Base-by-base conservation (phyloP, 805 yeast species). In the Priceomyces fermenticarens region DNA sequence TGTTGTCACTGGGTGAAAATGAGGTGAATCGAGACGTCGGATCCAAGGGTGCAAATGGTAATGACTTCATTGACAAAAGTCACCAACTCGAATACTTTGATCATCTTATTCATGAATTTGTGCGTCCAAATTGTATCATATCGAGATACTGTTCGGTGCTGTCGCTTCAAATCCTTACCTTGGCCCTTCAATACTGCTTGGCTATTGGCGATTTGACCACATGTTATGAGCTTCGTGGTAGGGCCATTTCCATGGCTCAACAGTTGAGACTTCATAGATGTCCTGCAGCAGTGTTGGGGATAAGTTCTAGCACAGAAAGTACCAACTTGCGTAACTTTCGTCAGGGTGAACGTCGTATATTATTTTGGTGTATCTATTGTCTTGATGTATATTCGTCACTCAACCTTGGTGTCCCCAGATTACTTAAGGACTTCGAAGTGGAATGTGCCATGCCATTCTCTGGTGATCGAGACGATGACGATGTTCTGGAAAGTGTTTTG, bases 401-500 rank as follows among this genome's bases (percentile, higher is more conserved):
- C 44, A 81, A 81, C 43, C 63, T 88, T 36, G 97, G 97, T 35
- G 86, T 87, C 30, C 96, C 96, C 3, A 68, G 95, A 47, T 63
- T 88, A 36, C 62, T 88, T 20, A 84, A 84, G 53, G 96, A 87
- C 55, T 79, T 78, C 52, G 95, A 87, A 57, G 80, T 88, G 38
- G 95, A 88, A 58, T 88, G 96, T 68, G 90, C 91, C 1, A 63
- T 85, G 52, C 96, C 97, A 1, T 79, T 84, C 38, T 65, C 77
- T 26, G 70, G 72, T 16, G 60, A 60, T 34, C 72, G 67, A 37
- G 73, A 69, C 40, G 59, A 63, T 31, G 65, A 61, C 35, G 68
- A 63, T 30, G 77, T 73, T 34, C 74, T 75, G 46, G 78, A 74
- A 33, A 82, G 79, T 52, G 70, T 80, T 47, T 73, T 80, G 47